Percentiles rank a stretch among this genome's conserved stretches.
Conservation (phyloP, 208 protist species). For the Crithidia sp. region DNA sequence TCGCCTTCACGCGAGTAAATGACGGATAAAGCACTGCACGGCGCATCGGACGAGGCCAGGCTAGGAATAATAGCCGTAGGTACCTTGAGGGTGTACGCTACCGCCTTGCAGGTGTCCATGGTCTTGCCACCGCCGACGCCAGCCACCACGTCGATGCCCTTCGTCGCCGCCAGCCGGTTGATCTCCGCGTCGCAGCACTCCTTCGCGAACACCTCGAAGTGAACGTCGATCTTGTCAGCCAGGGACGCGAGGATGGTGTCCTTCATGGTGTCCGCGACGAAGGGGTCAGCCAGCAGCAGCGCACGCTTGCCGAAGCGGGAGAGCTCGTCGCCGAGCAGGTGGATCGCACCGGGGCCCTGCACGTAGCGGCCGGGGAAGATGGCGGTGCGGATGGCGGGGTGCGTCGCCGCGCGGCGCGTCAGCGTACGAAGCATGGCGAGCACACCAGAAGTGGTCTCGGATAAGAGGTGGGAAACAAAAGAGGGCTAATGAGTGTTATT, state of each 20-base stretch:
- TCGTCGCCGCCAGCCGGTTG: conserved; percentile 8
- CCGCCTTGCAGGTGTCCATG: conserved; percentile 37
- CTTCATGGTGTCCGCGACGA: conserved; percentile 18
- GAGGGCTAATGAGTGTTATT: background rate
- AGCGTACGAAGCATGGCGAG: background rate
- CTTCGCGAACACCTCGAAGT: conserved; percentile 17
- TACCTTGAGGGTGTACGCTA: no score
- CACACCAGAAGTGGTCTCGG: background rate
- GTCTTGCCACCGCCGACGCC: conserved; percentile 43
- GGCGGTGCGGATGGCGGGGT: conserved; percentile 6
- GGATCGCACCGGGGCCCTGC: conserved; percentile 33
- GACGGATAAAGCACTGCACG: no score
- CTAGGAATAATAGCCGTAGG: no score
- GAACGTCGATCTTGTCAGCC: background rate
- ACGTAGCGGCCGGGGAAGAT: conserved; percentile 44
- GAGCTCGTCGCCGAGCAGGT: conserved; percentile 29
- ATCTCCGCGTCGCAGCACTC: conserved; percentile 40
- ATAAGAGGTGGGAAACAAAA: conserved; percentile 15
- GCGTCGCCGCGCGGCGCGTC: background rate
- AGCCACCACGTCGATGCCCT: conserved; percentile 19
- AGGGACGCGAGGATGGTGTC: conserved; percentile 7
- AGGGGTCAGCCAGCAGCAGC: conserved; percentile 1
- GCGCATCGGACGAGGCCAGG: no score
- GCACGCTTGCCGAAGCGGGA: conserved; percentile 21
- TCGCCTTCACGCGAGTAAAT: no score